These are phyloP conservation scores for Cryptomeria japonica DNA, from an alignment of 75 land plant species.

Conservation along the genomic window DNA sequence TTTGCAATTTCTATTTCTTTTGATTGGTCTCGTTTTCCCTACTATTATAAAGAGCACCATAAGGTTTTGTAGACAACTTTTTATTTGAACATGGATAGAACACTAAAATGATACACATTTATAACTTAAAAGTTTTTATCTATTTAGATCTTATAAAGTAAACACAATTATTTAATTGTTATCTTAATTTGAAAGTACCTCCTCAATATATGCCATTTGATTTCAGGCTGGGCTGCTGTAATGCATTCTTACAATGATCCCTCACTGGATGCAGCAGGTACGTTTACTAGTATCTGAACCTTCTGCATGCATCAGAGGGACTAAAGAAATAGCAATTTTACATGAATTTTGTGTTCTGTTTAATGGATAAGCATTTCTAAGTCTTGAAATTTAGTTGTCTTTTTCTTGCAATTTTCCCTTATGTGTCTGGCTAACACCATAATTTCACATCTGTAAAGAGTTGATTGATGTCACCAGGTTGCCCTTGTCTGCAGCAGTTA, in stretches of 20 bases:
- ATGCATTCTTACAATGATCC: constrained; percentile 8
- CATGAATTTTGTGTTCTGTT: background rate
- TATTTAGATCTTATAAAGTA: background rate
- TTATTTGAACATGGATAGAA: too few relatives aligned
- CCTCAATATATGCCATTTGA: background rate
- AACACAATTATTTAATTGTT: background rate
- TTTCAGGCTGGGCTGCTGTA: constrained; percentile 11
- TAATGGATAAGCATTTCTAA: background rate
- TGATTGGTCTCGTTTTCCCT: background rate
- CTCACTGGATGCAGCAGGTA: background rate
- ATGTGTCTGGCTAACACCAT: background rate
- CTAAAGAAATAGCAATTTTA: background rate
- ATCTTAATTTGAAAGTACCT: background rate
- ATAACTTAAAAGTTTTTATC: background rate
- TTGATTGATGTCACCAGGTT: background rate
- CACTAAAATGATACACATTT: background rate
- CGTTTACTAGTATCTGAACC: background rate
- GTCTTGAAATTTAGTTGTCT: background rate
- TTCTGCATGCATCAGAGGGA: background rate
- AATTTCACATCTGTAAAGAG: background rate
- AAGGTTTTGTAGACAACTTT: background rate
- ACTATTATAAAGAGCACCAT: background rate
- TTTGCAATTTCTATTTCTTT: background rate
- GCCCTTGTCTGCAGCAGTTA: background rate
- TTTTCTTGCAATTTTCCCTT: background rate